Conservation (phyloP, 2,329 filamentous ascomycete genomes). For the Truncatella angustata region DNA sequence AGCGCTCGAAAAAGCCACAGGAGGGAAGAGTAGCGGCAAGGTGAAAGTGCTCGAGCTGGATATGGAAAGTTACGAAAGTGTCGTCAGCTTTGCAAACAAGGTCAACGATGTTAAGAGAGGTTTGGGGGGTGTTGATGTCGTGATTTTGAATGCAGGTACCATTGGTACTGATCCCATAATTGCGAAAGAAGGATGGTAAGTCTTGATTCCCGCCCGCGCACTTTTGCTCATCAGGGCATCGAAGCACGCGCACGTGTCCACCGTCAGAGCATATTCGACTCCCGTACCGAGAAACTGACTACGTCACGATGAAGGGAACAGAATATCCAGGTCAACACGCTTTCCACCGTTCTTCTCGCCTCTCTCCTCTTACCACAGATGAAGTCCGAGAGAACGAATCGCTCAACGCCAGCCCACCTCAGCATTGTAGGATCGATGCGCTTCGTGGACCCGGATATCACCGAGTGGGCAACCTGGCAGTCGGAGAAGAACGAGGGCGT, state of each 20-base stretch:
- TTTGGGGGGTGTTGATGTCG: constrained; percentile 37
- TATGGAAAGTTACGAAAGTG: constrained; percentile 39
- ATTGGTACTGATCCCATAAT: constrained; percentile 17
- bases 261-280: too few relatives aligned
- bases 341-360: constrained; percentile 54
- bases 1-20: constrained; percentile 27
- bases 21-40: not conserved
- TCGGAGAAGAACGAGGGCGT: constrained; percentile 15
- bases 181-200: constrained; percentile 27
- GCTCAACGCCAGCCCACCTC: constrained; percentile 22
- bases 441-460: constrained; percentile 18
- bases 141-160: constrained; percentile 43
- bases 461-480: constrained; percentile 17
- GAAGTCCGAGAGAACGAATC: constrained; percentile 21
- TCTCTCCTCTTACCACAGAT: constrained; percentile 50
- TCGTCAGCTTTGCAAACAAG: constrained; percentile 35
- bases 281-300: too few relatives aligned
- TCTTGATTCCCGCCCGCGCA: too few relatives aligned
- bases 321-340: constrained; percentile 56
- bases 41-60: constrained; percentile 44
- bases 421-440: constrained; percentile 20
- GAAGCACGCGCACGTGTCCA: too few relatives aligned
- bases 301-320: constrained; percentile 35
- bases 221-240: too few relatives aligned
- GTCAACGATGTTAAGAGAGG: constrained; percentile 28